Evolutionary conservation across 1,284 basidiomycete genomes (phyloP), one percentile per base, ranked within the genome.

Genomic region (Pseudozyma hubeiensis): DNA sequence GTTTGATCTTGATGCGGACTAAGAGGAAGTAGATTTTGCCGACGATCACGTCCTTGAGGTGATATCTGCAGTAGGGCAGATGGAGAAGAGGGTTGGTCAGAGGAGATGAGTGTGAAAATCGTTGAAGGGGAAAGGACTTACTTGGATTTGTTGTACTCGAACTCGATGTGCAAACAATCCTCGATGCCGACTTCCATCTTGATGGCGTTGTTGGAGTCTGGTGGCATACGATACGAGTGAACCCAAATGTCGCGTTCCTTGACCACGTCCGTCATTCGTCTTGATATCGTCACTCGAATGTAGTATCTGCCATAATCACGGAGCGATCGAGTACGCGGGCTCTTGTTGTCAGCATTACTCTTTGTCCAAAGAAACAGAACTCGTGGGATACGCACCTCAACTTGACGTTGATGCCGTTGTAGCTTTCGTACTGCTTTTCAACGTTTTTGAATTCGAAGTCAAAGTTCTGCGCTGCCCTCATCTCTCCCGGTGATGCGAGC

Each of bases 111-210:
- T 29, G 11, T 40, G 31, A 41, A 16, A 7, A 2, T 3, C n/a
- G 40, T 41, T 16, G 11, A 33, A 30, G 14, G 7, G 0, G 16
- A 4, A 0, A 14, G 3, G 7, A 64, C 75, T 61, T 53, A 80
- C 78, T 98, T 98, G 64, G 94, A 97, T 85, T 98, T 98, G 88
- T 99, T 98, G 87, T 99, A 98, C 86, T 99, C 96, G 80, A 99
- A 98, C 85, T 99, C 96, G 81, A 99, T 99, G 85, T 99, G 96
- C 77, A 98, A 86, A 85, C 96, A 98, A 84, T 99, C 96, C 84
- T 98, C 96, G 70, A 99, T 98, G 16, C 96, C 96, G 39, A 99
- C 97, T 85, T 99, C 96, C 97, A 99, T 99, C 88, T 97, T 98
- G 87, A 98, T 97, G 35, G 93, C 92, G 84, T 95, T 96, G 86